Base-by-base conservation (phyloP, 495 filamentous ascomycete species). In the Aspergillus leporis region DNA sequence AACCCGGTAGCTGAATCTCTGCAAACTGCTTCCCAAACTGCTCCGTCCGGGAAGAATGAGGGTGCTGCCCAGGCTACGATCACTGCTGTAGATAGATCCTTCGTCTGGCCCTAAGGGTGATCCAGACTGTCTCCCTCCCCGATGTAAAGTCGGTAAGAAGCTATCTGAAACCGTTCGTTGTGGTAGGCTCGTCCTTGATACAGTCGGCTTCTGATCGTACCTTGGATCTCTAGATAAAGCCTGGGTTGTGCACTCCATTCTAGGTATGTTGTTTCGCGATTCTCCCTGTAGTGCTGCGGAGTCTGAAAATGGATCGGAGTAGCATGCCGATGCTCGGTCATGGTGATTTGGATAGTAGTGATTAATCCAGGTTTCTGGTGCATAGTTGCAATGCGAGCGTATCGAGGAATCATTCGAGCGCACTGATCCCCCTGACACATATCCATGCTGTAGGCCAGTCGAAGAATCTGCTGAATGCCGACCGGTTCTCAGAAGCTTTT, bases 21-120 rank as follows among this genome's bases (percentile, higher is more conserved):
- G 59, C 8, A 69, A 23, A 23, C 64, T 62, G 43, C 63, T 65
- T 0, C 61, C 59, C 3, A 53, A 19, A 41, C 66, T 69, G 52
- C 61, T 64, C 25, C 59, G 53, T 1, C 66, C 66, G 0, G 66
- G 61, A 2, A 70, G 70, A 28, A 69, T 61, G 30, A 62, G 30
- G 0, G 66, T 68, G 50, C 66, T 69, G 13, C 61, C 69, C 0
- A 65, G 55, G 23, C 61, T 60, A 25, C 47, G 60, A 28, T 66
- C 61, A n/a, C 58, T 60, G 52, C 62, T 63, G 57, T 67, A 64
- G 16, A 62, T 57, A 12, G 73, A 74, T 2, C 36, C 59, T 8
- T 59, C 38, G 10, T 61, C 56, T 0, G 46, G n/a, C 13, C 38
- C 12, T 22, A 48, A 45, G 6, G 55, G 55, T 8, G 40, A 23